Evolutionary conservation across 805 yeast species (phyloP).

Genomic region (Tetrapisispora fleetii): DNA sequence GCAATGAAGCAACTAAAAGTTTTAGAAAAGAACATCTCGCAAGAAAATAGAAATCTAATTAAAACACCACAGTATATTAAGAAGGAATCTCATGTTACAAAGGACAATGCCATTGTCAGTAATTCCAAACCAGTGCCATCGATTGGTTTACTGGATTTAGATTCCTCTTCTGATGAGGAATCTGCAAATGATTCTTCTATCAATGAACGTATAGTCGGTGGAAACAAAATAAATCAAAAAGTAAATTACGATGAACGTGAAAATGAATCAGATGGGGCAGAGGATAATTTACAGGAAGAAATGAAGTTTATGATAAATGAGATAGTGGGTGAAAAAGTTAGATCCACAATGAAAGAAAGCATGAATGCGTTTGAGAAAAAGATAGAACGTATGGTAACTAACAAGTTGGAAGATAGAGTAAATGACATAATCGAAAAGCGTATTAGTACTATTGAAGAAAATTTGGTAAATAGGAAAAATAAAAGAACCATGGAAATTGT

Average conservation of each 20-base stretch:
- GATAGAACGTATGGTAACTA: slow-evolving; percentile 6
- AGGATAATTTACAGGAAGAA: slow-evolving; percentile 18
- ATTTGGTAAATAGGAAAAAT: not conserved
- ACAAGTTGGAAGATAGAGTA: slow-evolving; percentile 7
- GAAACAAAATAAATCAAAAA: not conserved
- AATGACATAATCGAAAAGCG: not conserved
- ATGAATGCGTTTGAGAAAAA: slow-evolving; percentile 6
- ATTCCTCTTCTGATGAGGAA: slow-evolving; percentile 3
- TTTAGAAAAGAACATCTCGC: slow-evolving; percentile 2
- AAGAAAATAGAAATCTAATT: not conserved
- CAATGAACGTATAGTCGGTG: not conserved
- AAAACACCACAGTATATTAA: not conserved
- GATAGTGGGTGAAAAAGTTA: slow-evolving; percentile 18
- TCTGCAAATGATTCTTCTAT: slow-evolving; percentile 6
- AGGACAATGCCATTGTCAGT: not conserved
- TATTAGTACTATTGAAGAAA: not conserved
- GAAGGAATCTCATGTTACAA: not conserved
- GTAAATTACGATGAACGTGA: slow-evolving; percentile 8
- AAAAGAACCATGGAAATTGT: not conserved
- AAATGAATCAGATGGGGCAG: slow-evolving; percentile 4
- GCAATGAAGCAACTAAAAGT: slow-evolving; percentile 17
- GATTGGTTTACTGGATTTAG: slow-evolving; percentile 6
- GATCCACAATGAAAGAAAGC: slow-evolving; percentile 12
- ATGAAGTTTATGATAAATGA: slow-evolving; percentile 21
- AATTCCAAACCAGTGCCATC: not conserved